Base-by-base conservation (phyloP, 2,329 filamentous ascomycete genomes). In the Hymenoscyphus repandus region DNA sequence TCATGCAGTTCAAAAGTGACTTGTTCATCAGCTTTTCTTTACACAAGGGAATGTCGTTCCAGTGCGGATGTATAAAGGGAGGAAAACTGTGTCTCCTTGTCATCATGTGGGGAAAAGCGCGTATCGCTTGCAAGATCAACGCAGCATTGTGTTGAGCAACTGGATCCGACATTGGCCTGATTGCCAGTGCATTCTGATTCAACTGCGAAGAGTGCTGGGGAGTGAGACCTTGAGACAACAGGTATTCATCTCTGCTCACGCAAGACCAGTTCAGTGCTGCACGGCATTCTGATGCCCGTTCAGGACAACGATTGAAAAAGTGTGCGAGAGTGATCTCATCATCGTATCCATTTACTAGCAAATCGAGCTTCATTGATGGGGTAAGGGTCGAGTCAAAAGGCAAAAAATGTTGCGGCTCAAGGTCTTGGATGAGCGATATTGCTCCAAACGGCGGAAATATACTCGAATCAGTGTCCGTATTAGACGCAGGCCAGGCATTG, bases 181-280 rank as follows among this genome's bases (percentile, higher is more conserved):
- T 32, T 7, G 48, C 38, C 27, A 76, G 65, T n/a, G 33, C 9
- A 30, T n/a, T 27, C n/a, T 40, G n/a, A 11, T 40, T 40, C 10
- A 15, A 17, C 17, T 27, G n/a, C 33, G 44, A 38, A 22, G 11
- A 38, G 37, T 30, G 13, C 27, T 7, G 31, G 6, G 18, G 30
- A 15, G 45, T 30, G 3, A 17, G 30, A 17, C 2, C 33, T 15
- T 18, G 27, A 43, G 15, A 31, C 31, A 15, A 39, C 5, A 38
- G 36, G 17, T 27, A 40, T 17, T 49, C 37, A 20, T 41, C 46
- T 39, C 20, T 27, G 10, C 15, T 34, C n/a, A 17, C 7, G 22
- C 4, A 27, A 27, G 7, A 27, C 22, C 22, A 27, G 7, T 27
- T 27, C 4, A 27, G 22, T 7, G 22, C 22, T 27, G 22, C 22